phyloP scores from a whole-genome alignment of 2,329 filamentous ascomycete species.

The Fusarium sp. region DNA sequence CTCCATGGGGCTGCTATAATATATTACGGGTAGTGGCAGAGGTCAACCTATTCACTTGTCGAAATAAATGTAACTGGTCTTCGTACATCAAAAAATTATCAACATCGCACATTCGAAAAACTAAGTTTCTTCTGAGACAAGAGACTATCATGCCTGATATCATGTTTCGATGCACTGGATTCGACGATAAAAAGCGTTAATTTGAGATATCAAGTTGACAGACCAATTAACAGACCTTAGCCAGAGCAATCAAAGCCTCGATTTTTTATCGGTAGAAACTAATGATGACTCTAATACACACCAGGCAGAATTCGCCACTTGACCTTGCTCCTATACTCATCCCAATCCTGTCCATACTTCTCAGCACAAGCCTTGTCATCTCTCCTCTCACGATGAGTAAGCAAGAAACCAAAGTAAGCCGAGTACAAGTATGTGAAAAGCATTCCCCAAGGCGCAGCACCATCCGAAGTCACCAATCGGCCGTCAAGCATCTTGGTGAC shows the following conservation, averaged over 20 bases:
- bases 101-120: too few relatives aligned
- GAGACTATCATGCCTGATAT: not conserved
- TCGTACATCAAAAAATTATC: too few relatives aligned
- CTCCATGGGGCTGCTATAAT: too few relatives aligned
- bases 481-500: conserved; percentile 70
- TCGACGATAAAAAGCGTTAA: too few relatives aligned
- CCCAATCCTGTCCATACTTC: conserved; percentile 94
- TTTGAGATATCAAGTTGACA: too few relatives aligned
- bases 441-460: conserved; percentile 84
- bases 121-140: too few relatives aligned
- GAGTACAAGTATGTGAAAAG: conserved; percentile 93
- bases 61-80: too few relatives aligned
- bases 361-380: conserved; percentile 88
- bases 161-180: too few relatives aligned
- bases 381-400: conserved; percentile 85
- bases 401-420: conserved; percentile 85
- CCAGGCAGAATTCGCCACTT: conserved; percentile 85
- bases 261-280: not conserved
- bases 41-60: too few relatives aligned
- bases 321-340: conserved; percentile 84
- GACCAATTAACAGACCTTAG: too few relatives aligned
- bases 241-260: too few relatives aligned
- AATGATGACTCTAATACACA: conserved; percentile 56
- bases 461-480: conserved; percentile 76
- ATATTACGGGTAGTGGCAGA: too few relatives aligned